Evolutionary conservation across 495 filamentous ascomycete species (phyloP).

Genomic region (Letharia columbiana): DNA sequence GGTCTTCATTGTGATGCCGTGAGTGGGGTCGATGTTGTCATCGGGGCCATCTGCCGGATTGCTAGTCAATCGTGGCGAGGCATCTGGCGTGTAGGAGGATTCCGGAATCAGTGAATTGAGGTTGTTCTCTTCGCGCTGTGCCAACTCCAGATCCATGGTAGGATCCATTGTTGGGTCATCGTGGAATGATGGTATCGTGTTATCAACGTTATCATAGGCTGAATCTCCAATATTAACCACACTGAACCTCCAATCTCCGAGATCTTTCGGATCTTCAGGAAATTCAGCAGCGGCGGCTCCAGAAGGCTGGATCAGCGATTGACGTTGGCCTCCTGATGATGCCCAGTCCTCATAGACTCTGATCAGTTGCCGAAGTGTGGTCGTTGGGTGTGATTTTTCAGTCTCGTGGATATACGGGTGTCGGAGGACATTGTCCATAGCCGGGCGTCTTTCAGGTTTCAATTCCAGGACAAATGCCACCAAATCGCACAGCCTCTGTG

Average conservation of each 20-base stretch:
- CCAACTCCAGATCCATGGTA: slow-evolving; percentile 7
- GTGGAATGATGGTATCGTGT: slow-evolving; percentile 25
- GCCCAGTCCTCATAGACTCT: slow-evolving; percentile 81
- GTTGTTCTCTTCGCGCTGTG: slow-evolving; percentile 15
- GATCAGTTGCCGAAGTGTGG: slow-evolving; percentile 62
- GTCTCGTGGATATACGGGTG: slow-evolving; percentile 49
- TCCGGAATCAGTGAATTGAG: slow-evolving; percentile 17
- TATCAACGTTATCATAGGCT: slow-evolving; percentile 25
- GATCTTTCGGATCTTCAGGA: slow-evolving; percentile 31
- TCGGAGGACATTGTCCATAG: slow-evolving; percentile 42
- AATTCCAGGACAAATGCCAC: slow-evolving; percentile 73
- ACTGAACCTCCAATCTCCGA: slow-evolving; percentile 86
- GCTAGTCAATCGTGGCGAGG: slow-evolving; percentile 7
- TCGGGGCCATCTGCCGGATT: neutral
- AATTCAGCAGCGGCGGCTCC: slow-evolving; percentile 60
- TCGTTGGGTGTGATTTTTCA: slow-evolving; percentile 57
- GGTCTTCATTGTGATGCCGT: slow-evolving; percentile 1
- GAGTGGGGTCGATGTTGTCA: slow-evolving; percentile 4
- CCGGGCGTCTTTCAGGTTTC: slow-evolving; percentile 64
- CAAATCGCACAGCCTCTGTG: slow-evolving; percentile 56
- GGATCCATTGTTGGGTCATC: slow-evolving; percentile 8
- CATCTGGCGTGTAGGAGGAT: slow-evolving; percentile 8
- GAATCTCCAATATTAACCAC: slow-evolving; percentile 29
- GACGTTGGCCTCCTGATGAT: slow-evolving; percentile 68
- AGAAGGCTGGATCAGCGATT: slow-evolving; percentile 68